phyloP scores from a whole-genome alignment of 495 filamentous ascomycete species.

The Sordaria brevicollis region DNA sequence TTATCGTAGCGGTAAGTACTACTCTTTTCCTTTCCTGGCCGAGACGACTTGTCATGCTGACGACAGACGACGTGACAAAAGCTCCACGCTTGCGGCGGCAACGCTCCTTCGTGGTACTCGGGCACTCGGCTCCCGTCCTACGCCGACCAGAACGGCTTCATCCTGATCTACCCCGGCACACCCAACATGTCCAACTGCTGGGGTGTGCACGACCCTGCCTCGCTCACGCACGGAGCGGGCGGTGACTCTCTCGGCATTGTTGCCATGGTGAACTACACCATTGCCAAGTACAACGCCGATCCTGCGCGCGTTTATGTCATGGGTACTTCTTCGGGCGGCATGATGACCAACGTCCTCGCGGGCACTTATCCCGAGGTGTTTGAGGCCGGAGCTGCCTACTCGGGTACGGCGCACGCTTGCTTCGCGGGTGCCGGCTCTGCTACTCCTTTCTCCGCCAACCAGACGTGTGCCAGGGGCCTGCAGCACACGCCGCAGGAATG shows the following conservation, averaged over 20 bases:
- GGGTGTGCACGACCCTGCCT: slow-evolving; percentile 38
- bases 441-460: slow-evolving; percentile 34
- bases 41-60: not conserved
- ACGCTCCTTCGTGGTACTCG: slow-evolving; percentile 21
- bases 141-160: slow-evolving; percentile 41
- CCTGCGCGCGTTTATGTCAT: slow-evolving; percentile 38
- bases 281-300: slow-evolving; percentile 39
- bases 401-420: slow-evolving; percentile 43
- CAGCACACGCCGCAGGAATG: slow-evolving; percentile 38
- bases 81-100: slow-evolving; percentile 30
- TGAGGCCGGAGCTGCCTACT: slow-evolving; percentile 44
- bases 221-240: slow-evolving; percentile 42
- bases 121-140: slow-evolving; percentile 25
- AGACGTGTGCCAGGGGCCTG: slow-evolving; percentile 43
- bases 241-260: slow-evolving; percentile 44
- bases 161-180: slow-evolving; percentile 42
- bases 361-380: slow-evolving; percentile 50
- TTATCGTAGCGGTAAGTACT: slow-evolving; percentile 22
- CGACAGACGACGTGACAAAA: slow-evolving; percentile 1
- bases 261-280: slow-evolving; percentile 45
- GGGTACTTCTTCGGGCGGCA: slow-evolving; percentile 44
- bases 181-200: slow-evolving; percentile 43
- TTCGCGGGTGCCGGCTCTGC: slow-evolving; percentile 24
- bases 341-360: slow-evolving; percentile 52
- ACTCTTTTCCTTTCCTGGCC: slow-evolving; percentile 4